Evolutionary conservation across 176 grass and related monocot species (phyloP).

Genomic region (Oryza rufipogon): DNA sequence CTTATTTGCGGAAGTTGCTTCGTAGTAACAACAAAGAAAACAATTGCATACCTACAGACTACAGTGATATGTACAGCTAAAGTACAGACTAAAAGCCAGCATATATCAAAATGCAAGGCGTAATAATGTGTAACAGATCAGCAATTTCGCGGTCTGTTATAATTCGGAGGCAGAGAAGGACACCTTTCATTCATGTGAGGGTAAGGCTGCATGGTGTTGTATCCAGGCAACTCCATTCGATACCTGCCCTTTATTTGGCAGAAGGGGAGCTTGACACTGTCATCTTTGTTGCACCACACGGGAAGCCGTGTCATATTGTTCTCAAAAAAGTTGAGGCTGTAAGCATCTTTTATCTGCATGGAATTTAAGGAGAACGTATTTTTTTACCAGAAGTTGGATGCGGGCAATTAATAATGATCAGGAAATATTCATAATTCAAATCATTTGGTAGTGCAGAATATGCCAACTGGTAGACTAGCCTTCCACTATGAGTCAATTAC

Average conservation of each 20-base stretch:
- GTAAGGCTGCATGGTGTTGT: slow-evolving; percentile 82
- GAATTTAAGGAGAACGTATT: not conserved
- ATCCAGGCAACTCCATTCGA: slow-evolving; percentile 93
- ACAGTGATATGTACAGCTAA: slow-evolving; percentile 47
- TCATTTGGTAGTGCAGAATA: not conserved
- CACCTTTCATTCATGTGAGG: slow-evolving; percentile 93
- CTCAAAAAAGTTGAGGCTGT: slow-evolving; percentile 91
- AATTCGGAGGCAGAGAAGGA: slow-evolving; percentile 79
- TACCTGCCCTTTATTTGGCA: slow-evolving; percentile 96
- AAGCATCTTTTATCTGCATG: slow-evolving; percentile 98
- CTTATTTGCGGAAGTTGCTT: slow-evolving; percentile 36
- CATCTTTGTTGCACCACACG: slow-evolving; percentile 89
- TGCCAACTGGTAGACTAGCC: not conserved
- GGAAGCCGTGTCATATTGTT: slow-evolving; percentile 66
- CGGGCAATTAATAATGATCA: not conserved
- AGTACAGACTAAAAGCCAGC: slow-evolving; percentile 11
- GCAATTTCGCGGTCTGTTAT: slow-evolving; percentile 55
- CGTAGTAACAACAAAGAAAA: not conserved
- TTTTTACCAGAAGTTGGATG: not conserved
- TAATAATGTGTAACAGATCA: slow-evolving; percentile 32
- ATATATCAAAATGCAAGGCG: slow-evolving; percentile 28
- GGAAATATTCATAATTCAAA: slow-evolving; percentile 1
- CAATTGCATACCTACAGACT: slow-evolving; percentile 36
- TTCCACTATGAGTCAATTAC: not conserved
- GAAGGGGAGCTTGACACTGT: slow-evolving; percentile 77